Base-by-base conservation (phyloP, 495 filamentous ascomycete species). In the Hypoxylon cercidicola region DNA sequence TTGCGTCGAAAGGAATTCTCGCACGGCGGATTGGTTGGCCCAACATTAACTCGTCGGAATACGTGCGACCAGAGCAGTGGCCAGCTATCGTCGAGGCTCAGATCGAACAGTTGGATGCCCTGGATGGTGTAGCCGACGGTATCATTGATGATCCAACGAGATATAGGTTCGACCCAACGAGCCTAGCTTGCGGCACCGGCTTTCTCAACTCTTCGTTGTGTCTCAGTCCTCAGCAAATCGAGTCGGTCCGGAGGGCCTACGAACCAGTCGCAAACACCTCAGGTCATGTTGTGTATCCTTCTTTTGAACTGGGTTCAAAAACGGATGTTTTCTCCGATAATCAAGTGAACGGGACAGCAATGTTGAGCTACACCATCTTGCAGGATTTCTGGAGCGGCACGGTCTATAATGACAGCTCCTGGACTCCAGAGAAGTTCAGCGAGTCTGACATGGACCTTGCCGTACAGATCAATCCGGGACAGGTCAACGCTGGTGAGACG, bases 81-180 rank as follows among this genome's bases (percentile, higher is more conserved):
- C 67, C 67, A 1, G 67, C 75, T 7, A 80, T 85, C 18, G 79
- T 79, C 21, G 68, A 79, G 0, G 85, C 85, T 68, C 80, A 87
- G 20, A 16, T 88, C 18, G 75, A 78, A 4, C 85, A 88, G 65
- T 88, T 85, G 44, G 85, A 89, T 65, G 52, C 55, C 0, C 74
- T 84, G 23, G 87, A 88, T 62, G 86, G 86, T 3, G 77, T 84
- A 0, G 74, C 74, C 4, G 85, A 88, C 57, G 82, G 78, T 7
- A 82, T 88, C 66, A 85, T 88, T 52, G 82, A 82, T 41, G 80
- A 86, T 62, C 81, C 85, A 0, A 69, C 74, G 49, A 70, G 81
- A n/a, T 87, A 85, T 70, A 62, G 79, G 20, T 85, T 85, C 20
- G 62, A 75, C 18, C 67, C 83, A 0, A 76, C 81, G 52, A 73